Evolutionary conservation across 768 basidiomycete genomes (phyloP).

Genomic region (Rhizopogon vulgaris): DNA sequence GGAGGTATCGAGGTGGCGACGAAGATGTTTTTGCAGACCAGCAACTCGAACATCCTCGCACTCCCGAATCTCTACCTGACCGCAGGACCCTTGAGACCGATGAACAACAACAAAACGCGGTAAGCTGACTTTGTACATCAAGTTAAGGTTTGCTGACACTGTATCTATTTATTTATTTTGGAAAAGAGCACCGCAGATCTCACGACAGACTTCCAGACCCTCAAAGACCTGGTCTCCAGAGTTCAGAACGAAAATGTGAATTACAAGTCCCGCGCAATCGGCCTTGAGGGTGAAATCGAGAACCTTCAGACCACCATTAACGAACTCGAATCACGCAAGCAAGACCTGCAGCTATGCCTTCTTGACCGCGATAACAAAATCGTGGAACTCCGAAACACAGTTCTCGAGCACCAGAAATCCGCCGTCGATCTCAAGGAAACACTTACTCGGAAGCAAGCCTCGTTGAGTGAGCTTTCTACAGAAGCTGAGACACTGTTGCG

Average conservation of each 20-base stretch:
- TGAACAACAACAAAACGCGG: neutral
- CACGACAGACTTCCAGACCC: neutral
- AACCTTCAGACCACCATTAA: slow-evolving; percentile 6
- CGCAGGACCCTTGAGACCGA: neutral
- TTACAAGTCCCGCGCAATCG: neutral
- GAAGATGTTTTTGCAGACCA: slow-evolving; percentile 4
- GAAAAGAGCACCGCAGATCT: too few species aligned
- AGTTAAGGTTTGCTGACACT: neutral
- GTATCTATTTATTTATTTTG: neutral
- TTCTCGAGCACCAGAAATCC: neutral
- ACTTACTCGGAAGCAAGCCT: slow-evolving; percentile 10
- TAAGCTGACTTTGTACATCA: neutral
- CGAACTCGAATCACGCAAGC: neutral
- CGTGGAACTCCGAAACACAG: neutral
- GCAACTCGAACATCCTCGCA: neutral
- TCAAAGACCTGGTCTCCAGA: neutral
- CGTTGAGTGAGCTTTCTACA: slow-evolving; percentile 19
- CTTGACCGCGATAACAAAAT: neutral
- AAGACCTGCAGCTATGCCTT: neutral
- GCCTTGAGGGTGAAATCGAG: slow-evolving; percentile 1
- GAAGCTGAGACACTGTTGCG: slow-evolving; percentile 19
- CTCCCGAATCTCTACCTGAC: slow-evolving; percentile 3
- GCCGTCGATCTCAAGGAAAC: slow-evolving; percentile 7
- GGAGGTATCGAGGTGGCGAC: neutral
- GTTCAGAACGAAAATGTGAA: neutral